A percentile compares a stretch with the other conserved stretches of the same genome.
Evolutionary conservation across 2,329 filamentous ascomycete genomes (phyloP).

Genomic region (Aureobasidium namibiae): DNA sequence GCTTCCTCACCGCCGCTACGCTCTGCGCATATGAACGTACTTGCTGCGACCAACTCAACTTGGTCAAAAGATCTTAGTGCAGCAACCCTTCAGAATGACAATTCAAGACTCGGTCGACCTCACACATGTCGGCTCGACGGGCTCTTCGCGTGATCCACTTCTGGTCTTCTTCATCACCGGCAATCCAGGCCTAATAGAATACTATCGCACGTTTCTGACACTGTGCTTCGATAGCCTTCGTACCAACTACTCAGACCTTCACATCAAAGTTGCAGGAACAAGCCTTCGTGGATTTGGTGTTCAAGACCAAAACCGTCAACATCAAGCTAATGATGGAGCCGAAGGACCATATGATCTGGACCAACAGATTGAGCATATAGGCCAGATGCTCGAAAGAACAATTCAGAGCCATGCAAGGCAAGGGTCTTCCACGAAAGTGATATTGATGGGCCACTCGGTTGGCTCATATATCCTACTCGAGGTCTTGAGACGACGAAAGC

Average conservation of each 20-base stretch:
- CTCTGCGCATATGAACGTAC: background rate
- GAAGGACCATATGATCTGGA: slow-evolving; percentile 33
- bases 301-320: background rate
- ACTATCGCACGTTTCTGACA: slow-evolving; percentile 61
- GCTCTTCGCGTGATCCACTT: slow-evolving; percentile 20
- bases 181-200: slow-evolving; percentile 67
- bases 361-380: slow-evolving; percentile 43
- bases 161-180: slow-evolving; percentile 68
- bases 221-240: slow-evolving; percentile 46
- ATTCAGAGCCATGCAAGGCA: slow-evolving; percentile 9
- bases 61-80: background rate
- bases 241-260: background rate
- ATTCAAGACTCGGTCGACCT: slow-evolving; percentile 4
- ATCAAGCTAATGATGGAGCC: background rate
- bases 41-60: background rate
- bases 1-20: background rate
- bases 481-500: slow-evolving; percentile 24
- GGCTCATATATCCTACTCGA: slow-evolving; percentile 40
- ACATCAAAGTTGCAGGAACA: slow-evolving; percentile 10
- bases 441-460: slow-evolving; percentile 40
- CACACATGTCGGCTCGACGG: background rate
- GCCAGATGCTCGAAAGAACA: slow-evolving; percentile 34
- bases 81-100: background rate
- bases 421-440: slow-evolving; percentile 18
- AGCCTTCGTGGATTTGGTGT: slow-evolving; percentile 36